phyloP scores from a whole-genome alignment of 2,329 filamentous ascomycete genomes.

The Monilinia laxa region DNA sequence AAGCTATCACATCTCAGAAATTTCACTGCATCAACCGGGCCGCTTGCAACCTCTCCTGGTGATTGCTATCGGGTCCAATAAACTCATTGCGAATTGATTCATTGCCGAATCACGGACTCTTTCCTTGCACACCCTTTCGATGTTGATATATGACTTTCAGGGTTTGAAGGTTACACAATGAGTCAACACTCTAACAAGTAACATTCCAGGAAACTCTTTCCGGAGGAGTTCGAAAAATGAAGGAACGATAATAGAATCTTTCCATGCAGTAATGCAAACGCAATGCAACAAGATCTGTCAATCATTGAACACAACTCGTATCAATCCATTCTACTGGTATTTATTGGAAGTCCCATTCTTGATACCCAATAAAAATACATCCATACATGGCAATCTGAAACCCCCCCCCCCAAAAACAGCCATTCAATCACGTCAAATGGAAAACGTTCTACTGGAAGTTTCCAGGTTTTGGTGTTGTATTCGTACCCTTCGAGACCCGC shows the following conservation, averaged over 20 bases:
- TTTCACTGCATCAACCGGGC: conserved; percentile 9
- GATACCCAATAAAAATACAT: neutral
- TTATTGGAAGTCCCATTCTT: neutral
- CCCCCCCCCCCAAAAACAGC: neutral
- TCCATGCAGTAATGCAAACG: neutral
- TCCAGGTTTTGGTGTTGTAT: neutral
- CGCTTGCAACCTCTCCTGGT: neutral
- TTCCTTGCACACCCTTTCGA: neutral
- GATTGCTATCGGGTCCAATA: neutral
- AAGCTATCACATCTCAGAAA: conserved; percentile 4
- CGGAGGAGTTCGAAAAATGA: too few relatives aligned
- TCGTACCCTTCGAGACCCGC: neutral
- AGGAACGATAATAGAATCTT: conserved; percentile 1
- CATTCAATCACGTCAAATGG: neutral
- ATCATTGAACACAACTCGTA: neutral
- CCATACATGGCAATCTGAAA: too few relatives aligned
- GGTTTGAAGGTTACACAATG: neutral
- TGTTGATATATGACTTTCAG: conserved; percentile 5
- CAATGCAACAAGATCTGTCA: conserved; percentile 3
- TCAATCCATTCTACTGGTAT: conserved; percentile 8
- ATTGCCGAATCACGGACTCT: neutral
- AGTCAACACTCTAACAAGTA: neutral
- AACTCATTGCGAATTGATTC: neutral
- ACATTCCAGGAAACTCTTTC: too few relatives aligned
- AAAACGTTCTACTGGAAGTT: neutral